These are phyloP conservation scores for Endoconidiophora polonica DNA, from an alignment of 2,329 filamentous ascomycete species.

Conservation along the genomic window DNA sequence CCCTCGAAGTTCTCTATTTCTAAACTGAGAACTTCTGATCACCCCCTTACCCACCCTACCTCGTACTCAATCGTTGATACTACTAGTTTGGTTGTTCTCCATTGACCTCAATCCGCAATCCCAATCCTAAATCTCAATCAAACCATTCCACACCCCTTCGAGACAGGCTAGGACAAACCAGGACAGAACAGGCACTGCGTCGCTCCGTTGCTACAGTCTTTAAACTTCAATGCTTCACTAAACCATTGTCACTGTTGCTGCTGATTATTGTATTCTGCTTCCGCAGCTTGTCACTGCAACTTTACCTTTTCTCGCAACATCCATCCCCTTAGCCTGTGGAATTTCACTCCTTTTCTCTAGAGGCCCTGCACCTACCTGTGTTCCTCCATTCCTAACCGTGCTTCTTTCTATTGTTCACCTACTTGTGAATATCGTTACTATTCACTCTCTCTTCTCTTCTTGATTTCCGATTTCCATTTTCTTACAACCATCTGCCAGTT, in stretches of 20 bases:
- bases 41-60: background rate
- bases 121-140: slow-evolving; percentile 10
- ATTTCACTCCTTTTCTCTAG: slow-evolving; percentile 13
- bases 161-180: too few species aligned
- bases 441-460: background rate
- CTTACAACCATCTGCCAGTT: background rate
- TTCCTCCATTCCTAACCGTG: slow-evolving; percentile 8
- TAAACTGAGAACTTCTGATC: background rate
- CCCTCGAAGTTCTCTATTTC: background rate
- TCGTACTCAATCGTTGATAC: background rate
- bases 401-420: slow-evolving; percentile 11
- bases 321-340: slow-evolving; percentile 8
- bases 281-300: background rate
- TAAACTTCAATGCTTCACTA: too few species aligned
- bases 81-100: slow-evolving; percentile 10
- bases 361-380: slow-evolving; percentile 9
- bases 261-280: background rate
- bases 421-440: background rate
- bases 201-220: too few species aligned
- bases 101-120: slow-evolving; percentile 11
- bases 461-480: slow-evolving; percentile 1
- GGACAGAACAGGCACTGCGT: too few species aligned
- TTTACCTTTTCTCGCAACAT: slow-evolving; percentile 3
- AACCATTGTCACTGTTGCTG: background rate
- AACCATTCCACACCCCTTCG: background rate